Conservation (phyloP, 345 rosid species). For the Eucalyptus paniculata region DNA sequence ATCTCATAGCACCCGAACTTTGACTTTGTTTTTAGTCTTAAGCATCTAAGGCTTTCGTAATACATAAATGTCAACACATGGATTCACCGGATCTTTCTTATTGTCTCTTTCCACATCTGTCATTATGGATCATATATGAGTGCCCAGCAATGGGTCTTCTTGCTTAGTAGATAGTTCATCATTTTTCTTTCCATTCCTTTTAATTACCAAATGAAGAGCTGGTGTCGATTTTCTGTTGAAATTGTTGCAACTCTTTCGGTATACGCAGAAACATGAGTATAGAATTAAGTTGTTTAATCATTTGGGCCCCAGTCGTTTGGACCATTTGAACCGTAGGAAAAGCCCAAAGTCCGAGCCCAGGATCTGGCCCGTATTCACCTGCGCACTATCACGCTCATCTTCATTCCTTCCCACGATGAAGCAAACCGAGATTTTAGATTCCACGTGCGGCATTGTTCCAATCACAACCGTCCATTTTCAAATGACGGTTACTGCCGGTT, state of each 20-base stretch:
- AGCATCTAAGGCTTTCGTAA: background rate
- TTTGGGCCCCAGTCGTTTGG: background rate
- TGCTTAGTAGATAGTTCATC: background rate
- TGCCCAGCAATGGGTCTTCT: background rate
- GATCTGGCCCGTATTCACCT: no score
- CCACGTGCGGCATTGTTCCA: background rate
- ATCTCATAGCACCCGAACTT: background rate
- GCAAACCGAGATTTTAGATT: background rate
- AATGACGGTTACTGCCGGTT: background rate
- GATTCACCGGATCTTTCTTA: background rate
- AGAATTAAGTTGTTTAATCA: background rate
- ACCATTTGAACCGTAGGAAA: background rate
- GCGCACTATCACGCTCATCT: background rate
- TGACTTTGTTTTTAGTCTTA: background rate
- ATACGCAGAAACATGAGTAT: conserved; percentile 59
- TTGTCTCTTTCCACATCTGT: background rate
- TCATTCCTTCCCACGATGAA: background rate
- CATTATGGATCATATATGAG: background rate
- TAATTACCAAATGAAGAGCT: background rate
- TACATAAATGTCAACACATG: background rate
- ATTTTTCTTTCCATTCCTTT: background rate
- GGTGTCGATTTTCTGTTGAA: background rate
- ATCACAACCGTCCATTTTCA: background rate
- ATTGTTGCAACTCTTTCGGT: conserved; percentile 55
- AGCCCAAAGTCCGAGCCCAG: background rate